A percentile compares a stretch with the other conserved stretches of the same genome.
Evolutionary conservation across 208 protist genomes (phyloP).

Genomic region (Trypanosoma cruzi): DNA sequence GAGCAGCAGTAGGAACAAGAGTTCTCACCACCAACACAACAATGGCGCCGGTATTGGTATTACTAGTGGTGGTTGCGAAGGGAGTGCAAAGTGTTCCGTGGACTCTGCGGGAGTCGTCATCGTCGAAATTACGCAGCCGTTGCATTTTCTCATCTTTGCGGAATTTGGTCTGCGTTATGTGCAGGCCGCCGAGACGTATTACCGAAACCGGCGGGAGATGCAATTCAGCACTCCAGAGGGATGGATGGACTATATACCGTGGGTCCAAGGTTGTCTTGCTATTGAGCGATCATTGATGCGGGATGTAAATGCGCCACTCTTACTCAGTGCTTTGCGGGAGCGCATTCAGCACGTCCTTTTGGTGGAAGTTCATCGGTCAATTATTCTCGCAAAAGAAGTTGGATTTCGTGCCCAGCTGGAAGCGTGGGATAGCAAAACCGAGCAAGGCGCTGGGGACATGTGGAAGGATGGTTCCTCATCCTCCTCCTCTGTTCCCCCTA

Average conservation of each 20-base stretch:
- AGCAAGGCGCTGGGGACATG: neutral
- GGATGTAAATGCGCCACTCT: conserved; percentile 35
- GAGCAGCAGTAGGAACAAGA: neutral
- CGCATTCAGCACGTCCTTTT: conserved; percentile 48
- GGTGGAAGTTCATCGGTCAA: conserved; percentile 45
- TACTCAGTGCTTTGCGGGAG: conserved; percentile 37
- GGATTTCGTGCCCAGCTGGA: conserved; percentile 66
- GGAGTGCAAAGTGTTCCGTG: neutral
- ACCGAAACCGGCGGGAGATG: conserved; percentile 34
- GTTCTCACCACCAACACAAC: neutral
- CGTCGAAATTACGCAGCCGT: conserved; percentile 39
- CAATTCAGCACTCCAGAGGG: conserved; percentile 35
- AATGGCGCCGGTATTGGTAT: conserved; percentile 1
- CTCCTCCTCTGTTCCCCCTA: neutral
- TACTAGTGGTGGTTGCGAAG: conserved; percentile 21
- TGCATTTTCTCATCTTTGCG: conserved; percentile 39
- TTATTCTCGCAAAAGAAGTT: conserved; percentile 55
- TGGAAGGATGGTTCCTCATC: neutral
- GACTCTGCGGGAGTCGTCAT: conserved; percentile 29
- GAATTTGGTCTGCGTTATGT: conserved; percentile 52
- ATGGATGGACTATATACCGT: conserved; percentile 49
- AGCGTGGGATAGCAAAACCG: conserved; percentile 31
- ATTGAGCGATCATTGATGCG: conserved; percentile 45
- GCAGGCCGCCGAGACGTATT: conserved; percentile 38
- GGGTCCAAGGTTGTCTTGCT: conserved; percentile 38